phyloP scores from a whole-genome alignment of 352 stramenopile genomes.

The Hyaloperonospora brassicae region DNA sequence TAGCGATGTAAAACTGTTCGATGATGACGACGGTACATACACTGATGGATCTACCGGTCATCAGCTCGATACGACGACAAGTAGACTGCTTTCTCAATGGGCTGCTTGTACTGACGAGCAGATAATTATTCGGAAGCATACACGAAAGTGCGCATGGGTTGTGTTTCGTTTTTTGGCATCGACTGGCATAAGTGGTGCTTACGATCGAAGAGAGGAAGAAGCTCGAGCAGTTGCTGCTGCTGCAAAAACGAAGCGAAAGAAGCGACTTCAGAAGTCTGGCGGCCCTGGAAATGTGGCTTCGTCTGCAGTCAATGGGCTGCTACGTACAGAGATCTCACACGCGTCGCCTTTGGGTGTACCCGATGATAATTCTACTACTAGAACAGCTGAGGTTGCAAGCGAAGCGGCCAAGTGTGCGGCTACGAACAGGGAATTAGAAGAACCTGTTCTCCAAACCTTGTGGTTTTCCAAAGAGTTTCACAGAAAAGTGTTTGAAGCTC shows the following conservation, averaged over 20 bases:
- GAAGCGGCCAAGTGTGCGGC: slow-evolving; percentile 73
- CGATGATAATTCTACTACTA: slow-evolving; percentile 44
- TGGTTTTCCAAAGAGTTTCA: slow-evolving; percentile 86
- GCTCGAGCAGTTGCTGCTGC: slow-evolving; percentile 50
- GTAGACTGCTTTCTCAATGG: slow-evolving; percentile 32
- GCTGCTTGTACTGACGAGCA: slow-evolving; percentile 55
- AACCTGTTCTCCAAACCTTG: slow-evolving; percentile 67
- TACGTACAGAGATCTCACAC: slow-evolving; percentile 7
- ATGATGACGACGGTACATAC: slow-evolving; percentile 10
- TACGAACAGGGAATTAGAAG: slow-evolving; percentile 59
- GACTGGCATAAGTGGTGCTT: slow-evolving; percentile 56
- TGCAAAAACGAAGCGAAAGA: slow-evolving; percentile 69
- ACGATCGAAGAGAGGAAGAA: slow-evolving; percentile 67
- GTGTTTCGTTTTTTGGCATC: slow-evolving; percentile 76
- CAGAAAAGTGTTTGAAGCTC: slow-evolving; percentile 78
- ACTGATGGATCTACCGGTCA: background rate
- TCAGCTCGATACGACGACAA: slow-evolving; percentile 10
- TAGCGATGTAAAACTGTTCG: slow-evolving; percentile 19
- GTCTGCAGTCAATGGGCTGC: background rate
- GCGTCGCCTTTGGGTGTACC: slow-evolving; percentile 29
- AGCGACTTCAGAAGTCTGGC: slow-evolving; percentile 40
- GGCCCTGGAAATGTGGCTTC: slow-evolving; percentile 12
- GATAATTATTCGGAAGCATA: slow-evolving; percentile 64
- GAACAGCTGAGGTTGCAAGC: slow-evolving; percentile 66
- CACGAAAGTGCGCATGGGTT: slow-evolving; percentile 63